Evolutionary conservation across 371 early-diverging fungal genomes (phyloP).

Genomic region (Mycotypha africana): DNA sequence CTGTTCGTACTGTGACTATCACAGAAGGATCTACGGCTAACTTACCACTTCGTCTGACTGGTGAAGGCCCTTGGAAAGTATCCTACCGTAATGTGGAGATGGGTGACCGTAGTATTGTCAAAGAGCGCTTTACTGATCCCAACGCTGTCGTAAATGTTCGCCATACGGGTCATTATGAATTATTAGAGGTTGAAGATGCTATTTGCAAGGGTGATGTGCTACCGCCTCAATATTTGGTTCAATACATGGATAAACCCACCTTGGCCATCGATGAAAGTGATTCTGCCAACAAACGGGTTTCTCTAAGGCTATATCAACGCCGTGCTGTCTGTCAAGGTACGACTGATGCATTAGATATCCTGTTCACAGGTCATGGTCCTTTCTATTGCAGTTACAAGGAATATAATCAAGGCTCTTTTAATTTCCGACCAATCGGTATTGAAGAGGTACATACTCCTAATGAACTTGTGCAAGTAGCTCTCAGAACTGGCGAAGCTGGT

Average conservation of each 20-base stretch:
- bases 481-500: constrained; percentile 34
- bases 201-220: constrained; percentile 41
- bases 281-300: constrained; percentile 3
- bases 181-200: constrained; percentile 38
- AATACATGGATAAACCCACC: constrained; percentile 37
- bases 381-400: constrained; percentile 32
- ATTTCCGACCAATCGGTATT: constrained; percentile 9
- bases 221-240: constrained; percentile 23
- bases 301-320: constrained; percentile 23
- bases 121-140: constrained; percentile 27
- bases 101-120: constrained; percentile 9
- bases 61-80: constrained; percentile 44
- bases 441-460: constrained; percentile 34
- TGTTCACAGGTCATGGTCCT: constrained; percentile 36
- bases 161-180: constrained; percentile 34
- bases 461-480: constrained; percentile 24
- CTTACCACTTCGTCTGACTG: constrained; percentile 38
- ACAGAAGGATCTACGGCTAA: constrained; percentile 26
- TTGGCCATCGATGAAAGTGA: constrained; percentile 28
- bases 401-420: background rate
- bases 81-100: constrained; percentile 31
- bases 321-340: constrained; percentile 38
- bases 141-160: constrained; percentile 36
- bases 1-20: constrained; percentile 15
- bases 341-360: constrained; percentile 32